Conservation (phyloP, 2,329 filamentous ascomycete species). For the Mycosphaerella sp. region DNA sequence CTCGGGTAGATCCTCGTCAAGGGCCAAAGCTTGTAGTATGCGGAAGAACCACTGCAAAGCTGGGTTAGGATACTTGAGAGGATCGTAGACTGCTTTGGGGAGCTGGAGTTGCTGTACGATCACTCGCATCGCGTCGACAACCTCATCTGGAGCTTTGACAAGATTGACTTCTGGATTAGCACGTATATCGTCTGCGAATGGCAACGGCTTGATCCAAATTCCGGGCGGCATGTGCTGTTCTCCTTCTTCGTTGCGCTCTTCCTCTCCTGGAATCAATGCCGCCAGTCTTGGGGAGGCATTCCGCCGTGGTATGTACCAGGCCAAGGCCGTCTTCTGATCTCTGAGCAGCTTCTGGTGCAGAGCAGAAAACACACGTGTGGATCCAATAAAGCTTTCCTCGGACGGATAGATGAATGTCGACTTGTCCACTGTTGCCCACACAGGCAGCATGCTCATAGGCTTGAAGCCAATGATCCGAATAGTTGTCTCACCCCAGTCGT, state of each 20-base stretch:
- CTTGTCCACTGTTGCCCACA: constrained; percentile 81
- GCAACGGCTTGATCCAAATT: constrained; percentile 81
- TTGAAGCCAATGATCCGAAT: constrained; percentile 96
- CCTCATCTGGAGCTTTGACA: constrained; percentile 57
- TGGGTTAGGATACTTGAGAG: constrained; percentile 75
- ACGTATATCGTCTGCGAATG: constrained; percentile 83
- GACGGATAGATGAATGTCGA: constrained; percentile 91
- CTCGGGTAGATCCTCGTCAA: constrained; percentile 84
- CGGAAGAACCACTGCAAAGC: constrained; percentile 95
- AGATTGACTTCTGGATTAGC: constrained; percentile 58
- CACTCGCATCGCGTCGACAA: constrained; percentile 75
- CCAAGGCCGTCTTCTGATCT: constrained; percentile 73
- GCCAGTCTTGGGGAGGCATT: constrained; percentile 76
- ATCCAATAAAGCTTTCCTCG: constrained; percentile 83
- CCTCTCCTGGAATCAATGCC: constrained; percentile 71
- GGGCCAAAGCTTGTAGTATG: constrained; percentile 81
- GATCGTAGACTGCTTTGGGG: constrained; percentile 78
- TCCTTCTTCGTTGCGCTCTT: constrained; percentile 58
- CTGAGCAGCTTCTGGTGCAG: constrained; percentile 79
- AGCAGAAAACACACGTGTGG: constrained; percentile 85
- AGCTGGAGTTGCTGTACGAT: constrained; percentile 83
- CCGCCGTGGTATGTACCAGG: constrained; percentile 79
- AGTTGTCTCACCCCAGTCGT: constrained; percentile 72
- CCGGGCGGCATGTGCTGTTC: constrained; percentile 72
- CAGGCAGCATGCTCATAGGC: constrained; percentile 62